Evolutionary conservation across 2,329 filamentous ascomycete genomes (phyloP).

Genomic region (Sporothrix mexicana): DNA sequence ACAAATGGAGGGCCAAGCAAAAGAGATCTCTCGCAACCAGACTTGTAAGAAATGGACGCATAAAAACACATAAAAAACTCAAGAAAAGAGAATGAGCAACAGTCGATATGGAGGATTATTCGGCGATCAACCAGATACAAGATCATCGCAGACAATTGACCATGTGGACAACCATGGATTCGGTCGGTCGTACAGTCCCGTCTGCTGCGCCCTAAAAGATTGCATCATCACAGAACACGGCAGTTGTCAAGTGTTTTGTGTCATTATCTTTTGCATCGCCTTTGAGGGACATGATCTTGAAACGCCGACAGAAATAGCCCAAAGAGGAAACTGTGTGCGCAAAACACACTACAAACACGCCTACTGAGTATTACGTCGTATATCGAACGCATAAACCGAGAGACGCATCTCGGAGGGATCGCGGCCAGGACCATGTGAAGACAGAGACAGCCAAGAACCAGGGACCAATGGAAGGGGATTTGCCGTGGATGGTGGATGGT

Average conservation of each 20-base stretch:
- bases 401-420: constrained; percentile 15
- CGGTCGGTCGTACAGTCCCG: no score
- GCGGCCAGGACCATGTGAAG: no score
- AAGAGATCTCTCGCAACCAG: background rate
- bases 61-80: background rate
- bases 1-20: background rate
- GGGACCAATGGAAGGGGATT: background rate
- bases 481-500: background rate
- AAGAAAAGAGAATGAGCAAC: background rate
- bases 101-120: constrained; percentile 8
- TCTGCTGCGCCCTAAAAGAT: constrained; percentile 22
- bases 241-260: background rate
- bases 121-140: constrained; percentile 6
- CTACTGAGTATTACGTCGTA: no score
- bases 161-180: no score
- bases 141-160: background rate
- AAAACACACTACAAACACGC: background rate
- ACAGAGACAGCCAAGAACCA: background rate
- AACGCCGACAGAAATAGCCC: background rate
- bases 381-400: constrained; percentile 11
- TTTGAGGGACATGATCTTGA: background rate
- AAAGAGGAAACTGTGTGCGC: constrained; percentile 11
- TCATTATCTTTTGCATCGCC: no score
- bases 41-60: background rate
- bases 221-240: constrained; percentile 9